Base-by-base conservation (phyloP, 148 eudicot genomes). In the Rhododendron griersonianum region DNA sequence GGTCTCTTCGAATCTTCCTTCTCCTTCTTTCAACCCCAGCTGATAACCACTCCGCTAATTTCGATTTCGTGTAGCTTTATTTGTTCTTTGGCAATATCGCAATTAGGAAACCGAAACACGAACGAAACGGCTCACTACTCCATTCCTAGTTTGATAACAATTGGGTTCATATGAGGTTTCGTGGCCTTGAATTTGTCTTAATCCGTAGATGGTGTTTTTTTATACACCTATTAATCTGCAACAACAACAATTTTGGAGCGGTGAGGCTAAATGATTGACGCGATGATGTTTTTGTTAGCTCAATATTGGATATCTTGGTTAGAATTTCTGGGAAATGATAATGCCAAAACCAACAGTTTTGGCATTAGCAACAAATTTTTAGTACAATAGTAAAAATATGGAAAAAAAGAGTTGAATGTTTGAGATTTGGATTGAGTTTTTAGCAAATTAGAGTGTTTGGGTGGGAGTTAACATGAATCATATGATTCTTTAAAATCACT, bases 1-100 rank as follows among this genome's bases (percentile, higher is more conserved):
- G 95, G 95, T 92, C 53, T 50, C 18, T 81, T 55, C 33, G 50
- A n/a, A 65, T 65, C 71, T n/a, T 47, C 50, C 48, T 45, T 45
- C 48, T 71, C 73, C 33, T 9, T 65, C 35, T 33, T 33, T 33
- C 35, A 33, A 33, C 37, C 37, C 37, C 3, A 35, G 2, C 6
- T 41, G 50, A 47, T 47, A 47, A 8, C 50, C 23, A 18, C 1
- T 59, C 65, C 65, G n/a, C 65, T 59, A 19, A 16, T 57, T 57
- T 57, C 63, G 63, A 18, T 57, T 18, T 81, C 11, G 50, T 47
- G 7, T 47, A 39, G 44, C 50, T 47, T 47, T 47, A 1, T 7
- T 47, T 47, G 11, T 47, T 47, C 50, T 47, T 47, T 47, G 1
- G 50, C 50, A 39, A 39, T 4, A 47, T 47, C 50, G 50, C 50